These are phyloP conservation scores for Ogataea angusta DNA, from an alignment of 805 yeast species.

Conservation along the genomic window DNA sequence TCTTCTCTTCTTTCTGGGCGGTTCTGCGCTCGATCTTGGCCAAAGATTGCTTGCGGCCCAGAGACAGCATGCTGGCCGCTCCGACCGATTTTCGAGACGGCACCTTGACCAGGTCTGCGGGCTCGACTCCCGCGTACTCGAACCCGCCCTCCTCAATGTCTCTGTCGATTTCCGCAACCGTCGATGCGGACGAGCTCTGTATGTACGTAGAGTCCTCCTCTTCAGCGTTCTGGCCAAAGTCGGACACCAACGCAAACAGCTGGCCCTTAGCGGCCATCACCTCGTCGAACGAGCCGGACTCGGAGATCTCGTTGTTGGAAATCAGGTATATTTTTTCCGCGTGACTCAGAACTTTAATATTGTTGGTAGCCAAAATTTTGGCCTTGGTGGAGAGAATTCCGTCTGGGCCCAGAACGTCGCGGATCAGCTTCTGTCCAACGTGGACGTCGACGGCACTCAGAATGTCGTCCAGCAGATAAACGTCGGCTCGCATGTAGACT, in stretches of 20 bases:
- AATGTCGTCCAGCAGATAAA: slow-evolving; percentile 87
- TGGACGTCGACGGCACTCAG: slow-evolving; percentile 97
- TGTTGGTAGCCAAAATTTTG: slow-evolving; percentile 55
- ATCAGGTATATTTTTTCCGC: slow-evolving; percentile 63
- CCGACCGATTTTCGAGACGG: slow-evolving; percentile 36
- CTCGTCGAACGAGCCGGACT: slow-evolving; percentile 49
- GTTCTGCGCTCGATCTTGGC: slow-evolving; percentile 32
- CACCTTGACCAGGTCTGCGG: slow-evolving; percentile 12
- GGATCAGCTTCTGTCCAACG: slow-evolving; percentile 82
- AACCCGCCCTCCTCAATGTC: slow-evolving; percentile 1
- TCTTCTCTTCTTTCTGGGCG: slow-evolving; percentile 47
- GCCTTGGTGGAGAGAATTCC: slow-evolving; percentile 54
- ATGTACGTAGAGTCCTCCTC: not conserved
- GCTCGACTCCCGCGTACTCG: slow-evolving; percentile 2
- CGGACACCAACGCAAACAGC: slow-evolving; percentile 37
- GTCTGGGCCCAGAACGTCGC: slow-evolving; percentile 42
- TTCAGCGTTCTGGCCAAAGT: slow-evolving; percentile 31
- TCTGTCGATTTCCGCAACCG: not conserved
- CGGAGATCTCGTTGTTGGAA: slow-evolving; percentile 51
- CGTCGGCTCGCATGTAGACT: slow-evolving; percentile 90
- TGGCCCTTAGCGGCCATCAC: slow-evolving; percentile 25
- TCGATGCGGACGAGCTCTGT: not conserved
- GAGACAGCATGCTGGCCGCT: slow-evolving; percentile 64
- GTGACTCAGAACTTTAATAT: slow-evolving; percentile 50
- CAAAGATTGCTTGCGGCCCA: slow-evolving; percentile 39